These are phyloP conservation scores for Globisporangium spiculum DNA, from an alignment of 352 stramenopile species.

Conservation along the genomic window DNA sequence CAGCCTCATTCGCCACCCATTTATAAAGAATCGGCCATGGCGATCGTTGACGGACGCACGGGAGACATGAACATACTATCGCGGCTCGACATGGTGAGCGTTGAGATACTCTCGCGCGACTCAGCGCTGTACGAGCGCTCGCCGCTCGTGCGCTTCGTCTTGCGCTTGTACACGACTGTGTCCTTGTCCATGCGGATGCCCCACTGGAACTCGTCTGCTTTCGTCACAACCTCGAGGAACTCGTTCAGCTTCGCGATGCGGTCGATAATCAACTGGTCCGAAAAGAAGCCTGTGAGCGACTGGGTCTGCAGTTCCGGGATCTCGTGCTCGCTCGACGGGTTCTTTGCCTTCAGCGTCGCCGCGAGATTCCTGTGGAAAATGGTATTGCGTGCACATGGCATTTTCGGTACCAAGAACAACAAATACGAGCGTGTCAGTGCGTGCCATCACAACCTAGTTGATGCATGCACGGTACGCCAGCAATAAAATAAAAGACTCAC, in stretches of 20 bases:
- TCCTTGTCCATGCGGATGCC: constrained; percentile 90
- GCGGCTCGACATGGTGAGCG: constrained; percentile 65
- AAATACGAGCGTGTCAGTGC: neutral
- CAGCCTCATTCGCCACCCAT: neutral
- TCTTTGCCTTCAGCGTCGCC: constrained; percentile 79
- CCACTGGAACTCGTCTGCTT: constrained; percentile 86
- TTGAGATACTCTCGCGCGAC: constrained; percentile 77
- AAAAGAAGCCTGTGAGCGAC: constrained; percentile 80
- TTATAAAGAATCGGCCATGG: constrained; percentile 41
- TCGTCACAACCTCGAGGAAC: constrained; percentile 83
- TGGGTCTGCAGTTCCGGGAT: constrained; percentile 84
- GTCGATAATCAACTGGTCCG: constrained; percentile 83
- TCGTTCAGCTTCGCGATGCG: constrained; percentile 85
- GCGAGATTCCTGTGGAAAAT: constrained; percentile 53
- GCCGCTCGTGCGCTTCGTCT: constrained; percentile 58
- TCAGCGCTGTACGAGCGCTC: constrained; percentile 64
- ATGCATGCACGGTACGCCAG: neutral
- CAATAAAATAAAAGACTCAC: constrained; percentile 29
- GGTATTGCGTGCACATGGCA: neutral
- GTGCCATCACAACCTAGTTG: neutral
- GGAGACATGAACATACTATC: constrained; percentile 75
- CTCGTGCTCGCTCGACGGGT: constrained; percentile 64
- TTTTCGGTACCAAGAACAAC: neutral
- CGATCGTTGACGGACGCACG: constrained; percentile 69
- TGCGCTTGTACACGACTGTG: constrained; percentile 88